Base-by-base conservation (phyloP, 192 early-diverging fungal species). In the Thoreauomyces humboldtii region DNA sequence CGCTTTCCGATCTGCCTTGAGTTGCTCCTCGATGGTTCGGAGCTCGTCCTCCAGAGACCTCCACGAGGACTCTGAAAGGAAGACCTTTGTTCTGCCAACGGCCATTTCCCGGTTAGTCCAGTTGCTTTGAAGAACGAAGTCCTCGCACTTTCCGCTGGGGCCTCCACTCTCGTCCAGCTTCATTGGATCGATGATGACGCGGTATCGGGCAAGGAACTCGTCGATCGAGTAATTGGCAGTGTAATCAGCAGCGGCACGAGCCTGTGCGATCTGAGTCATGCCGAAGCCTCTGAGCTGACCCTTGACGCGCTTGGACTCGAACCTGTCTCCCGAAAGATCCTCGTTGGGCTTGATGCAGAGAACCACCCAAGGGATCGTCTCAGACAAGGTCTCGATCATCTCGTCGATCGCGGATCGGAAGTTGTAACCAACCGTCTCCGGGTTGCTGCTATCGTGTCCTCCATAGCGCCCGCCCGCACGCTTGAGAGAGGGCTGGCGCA, bases 311-410 rank as follows among this genome's bases (percentile, higher is more conserved):
- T 77, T 80, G 7, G 58, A 51, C 66, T 93, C 91, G 54, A 86
- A 79, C 2, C 48, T 36, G 52, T 80, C 76, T 4, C 70, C 72
- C 7, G 71, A 54, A 28, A 69, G 47, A 63, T 73, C 74, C 63
- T 86, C 83, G 56, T 90, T 87, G 5, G 92, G 86, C 28, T 85
- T 72, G 19, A 95, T 74, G 76, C 95, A 95, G 57, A 90, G 76
- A 7, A 96, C 79, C 33, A 88, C 79, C 91, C 93, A 98, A 5
- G 86, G 72, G 36, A 82, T 81, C 32, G 93, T 93, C 47, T 88
- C 82, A 21, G 78, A 69, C 46, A 93, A 81, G 0, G 95, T 89
- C 5, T 88, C 80, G 31, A 89, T 73, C 59, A 98, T 74, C 59
- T 95, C 91, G 33, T 90, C 81, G 0, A 94, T 69, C 1, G 89